Percentiles rank a stretch among this genome's conserved stretches.
Evolutionary conservation across 2,329 filamentous ascomycete species (phyloP).

Genomic region (Davidsoniella virescens): DNA sequence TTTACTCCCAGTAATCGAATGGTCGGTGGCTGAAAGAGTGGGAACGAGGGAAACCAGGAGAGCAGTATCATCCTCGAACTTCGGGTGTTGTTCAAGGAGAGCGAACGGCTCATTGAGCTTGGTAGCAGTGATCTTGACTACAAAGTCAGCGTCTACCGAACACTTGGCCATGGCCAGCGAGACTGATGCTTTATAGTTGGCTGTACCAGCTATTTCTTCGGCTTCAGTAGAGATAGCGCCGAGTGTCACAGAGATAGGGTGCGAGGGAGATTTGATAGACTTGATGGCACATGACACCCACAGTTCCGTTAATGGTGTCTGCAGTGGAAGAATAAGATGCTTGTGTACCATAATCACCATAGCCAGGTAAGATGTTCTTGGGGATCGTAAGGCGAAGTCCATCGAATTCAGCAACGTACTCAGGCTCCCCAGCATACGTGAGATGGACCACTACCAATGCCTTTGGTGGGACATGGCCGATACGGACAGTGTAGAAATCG

Average conservation of each 20-base stretch:
- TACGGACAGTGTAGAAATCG: constrained; percentile 51
- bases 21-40: constrained; percentile 29
- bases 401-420: constrained; percentile 52
- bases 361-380: constrained; percentile 49
- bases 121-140: constrained; percentile 46
- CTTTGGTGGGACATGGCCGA: constrained; percentile 49
- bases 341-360: constrained; percentile 25
- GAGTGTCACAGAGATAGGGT: constrained; percentile 49
- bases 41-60: constrained; percentile 58
- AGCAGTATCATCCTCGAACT: constrained; percentile 42
- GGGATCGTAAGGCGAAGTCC: constrained; percentile 55
- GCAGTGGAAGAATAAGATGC: too few relatives aligned
- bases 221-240: constrained; percentile 34
- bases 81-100: constrained; percentile 49
- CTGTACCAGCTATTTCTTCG: not conserved
- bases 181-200: constrained; percentile 21
- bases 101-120: constrained; percentile 45
- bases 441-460: constrained; percentile 43
- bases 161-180: constrained; percentile 40
- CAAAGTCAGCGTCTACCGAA: constrained; percentile 49
- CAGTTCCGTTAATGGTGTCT: constrained; percentile 16
- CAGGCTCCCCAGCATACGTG: constrained; percentile 52
- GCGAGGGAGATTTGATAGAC: constrained; percentile 48
- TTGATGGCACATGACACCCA: constrained; percentile 35
- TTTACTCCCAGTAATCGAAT: constrained; percentile 27